Percentiles rank a stretch among this genome's conserved stretches.
Conservation (phyloP, 1,284 basidiomycete genomes). For the Amylostereum areolatum region DNA sequence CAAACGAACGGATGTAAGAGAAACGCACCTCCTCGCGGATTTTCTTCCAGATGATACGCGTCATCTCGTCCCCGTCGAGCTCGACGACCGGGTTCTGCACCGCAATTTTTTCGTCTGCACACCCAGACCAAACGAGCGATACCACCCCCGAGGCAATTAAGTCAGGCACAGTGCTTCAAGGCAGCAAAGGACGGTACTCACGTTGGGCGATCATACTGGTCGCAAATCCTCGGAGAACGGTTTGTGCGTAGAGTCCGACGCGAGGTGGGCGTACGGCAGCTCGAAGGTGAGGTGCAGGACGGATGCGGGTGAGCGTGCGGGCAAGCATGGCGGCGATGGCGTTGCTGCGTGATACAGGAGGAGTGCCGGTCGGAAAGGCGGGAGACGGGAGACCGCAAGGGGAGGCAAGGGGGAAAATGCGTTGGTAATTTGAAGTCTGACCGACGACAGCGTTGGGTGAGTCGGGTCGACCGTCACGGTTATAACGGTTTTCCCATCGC, state of each 20-base stretch:
- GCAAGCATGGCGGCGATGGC: not conserved
- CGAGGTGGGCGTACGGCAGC: not conserved
- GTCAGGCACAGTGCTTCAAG: too few relatives aligned
- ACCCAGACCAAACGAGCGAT: not conserved
- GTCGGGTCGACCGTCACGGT: too few relatives aligned
- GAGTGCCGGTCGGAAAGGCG: not conserved
- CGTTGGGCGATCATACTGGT: slow-evolving; percentile 21
- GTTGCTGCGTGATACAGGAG: not conserved
- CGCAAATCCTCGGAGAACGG: slow-evolving; percentile 20
- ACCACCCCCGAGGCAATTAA: not conserved
- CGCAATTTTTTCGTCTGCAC: slow-evolving; percentile 57
- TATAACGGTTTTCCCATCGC: too few relatives aligned
- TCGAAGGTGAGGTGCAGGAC: not conserved
- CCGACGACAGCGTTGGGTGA: not conserved
- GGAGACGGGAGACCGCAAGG: not conserved
- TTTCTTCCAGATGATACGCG: slow-evolving; percentile 98
- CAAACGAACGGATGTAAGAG: not conserved
- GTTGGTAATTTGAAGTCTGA: too few relatives aligned
- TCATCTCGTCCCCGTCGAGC: slow-evolving; percentile 97
- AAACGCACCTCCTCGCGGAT: slow-evolving; percentile 84
- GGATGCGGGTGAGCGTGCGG: not conserved
- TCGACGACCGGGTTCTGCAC: slow-evolving; percentile 93
- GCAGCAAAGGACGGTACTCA: slow-evolving; percentile 15
- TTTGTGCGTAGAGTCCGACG: not conserved
- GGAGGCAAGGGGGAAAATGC: too few relatives aligned